Base-by-base conservation (phyloP, 768 basidiomycete genomes). In the Kwoniella sp. region DNA sequence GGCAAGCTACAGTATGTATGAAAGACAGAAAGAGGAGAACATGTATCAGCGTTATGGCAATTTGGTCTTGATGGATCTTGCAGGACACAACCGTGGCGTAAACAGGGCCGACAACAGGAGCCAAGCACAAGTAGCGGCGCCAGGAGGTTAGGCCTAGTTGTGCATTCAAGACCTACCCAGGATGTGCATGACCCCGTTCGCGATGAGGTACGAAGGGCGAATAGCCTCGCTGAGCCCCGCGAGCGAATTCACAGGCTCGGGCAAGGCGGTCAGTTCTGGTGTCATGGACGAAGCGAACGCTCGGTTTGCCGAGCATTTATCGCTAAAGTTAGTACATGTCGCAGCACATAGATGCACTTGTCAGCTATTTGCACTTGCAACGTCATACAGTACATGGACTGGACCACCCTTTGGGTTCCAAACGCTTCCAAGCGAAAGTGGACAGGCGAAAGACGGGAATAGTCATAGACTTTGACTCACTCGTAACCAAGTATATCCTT, bases 171-270 rank as follows among this genome's bases (percentile, higher is more conserved):
- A 63, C 70, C 50, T 34, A 70, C 73, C 64, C 17, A 72, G 30
- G 9, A 71, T 38, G 37, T 76, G 72, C 65, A 70, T 65, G 22
- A 68, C 59, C 0, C 25, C 66, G 50, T 65, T 68, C 25, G 68
- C 72, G n/a, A 70, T 58, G 7, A 67, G 29, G 54, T 71, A 75
- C 9, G 64, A 51, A 11, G 48, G 38, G 25, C 66, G 52, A 17
- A 74, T n/a, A 2, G 57, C 38, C 3, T 54, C 41, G 15, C 55
- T 58, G 31, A 63, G 48, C n/a, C 48, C 52, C 7, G 51, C 59
- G n/a, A 72, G 45, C 2, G 29, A 20, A 23, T 37, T 54, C 22
- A 67, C 25, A n/a, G 37, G 55, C 29, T 52, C 55, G 23, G 61
- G 66, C 15, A 69, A 26, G 8, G 55, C 22, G 2, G 51, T 52